phyloP scores from a whole-genome alignment of 495 filamentous ascomycete genomes.

The Hypoxylon rickii region DNA sequence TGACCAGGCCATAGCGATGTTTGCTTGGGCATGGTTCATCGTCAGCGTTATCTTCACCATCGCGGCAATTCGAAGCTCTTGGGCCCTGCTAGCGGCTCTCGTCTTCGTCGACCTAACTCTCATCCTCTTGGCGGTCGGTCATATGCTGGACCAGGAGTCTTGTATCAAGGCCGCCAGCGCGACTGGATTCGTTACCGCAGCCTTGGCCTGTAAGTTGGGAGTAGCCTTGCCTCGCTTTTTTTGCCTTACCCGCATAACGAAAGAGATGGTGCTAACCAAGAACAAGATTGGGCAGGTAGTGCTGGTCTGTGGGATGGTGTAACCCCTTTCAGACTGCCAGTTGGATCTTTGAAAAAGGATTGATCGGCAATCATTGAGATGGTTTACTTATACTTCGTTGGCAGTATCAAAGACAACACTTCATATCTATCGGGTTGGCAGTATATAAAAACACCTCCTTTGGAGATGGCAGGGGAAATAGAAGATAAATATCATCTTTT shows the following conservation, averaged over 20 bases:
- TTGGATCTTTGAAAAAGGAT: slow-evolving; percentile 1
- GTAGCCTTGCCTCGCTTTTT: neutral
- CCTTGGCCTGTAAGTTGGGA: slow-evolving; percentile 37
- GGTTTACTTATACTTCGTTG: too few relatives aligned
- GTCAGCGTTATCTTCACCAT: slow-evolving; percentile 46
- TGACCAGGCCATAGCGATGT: slow-evolving; percentile 42
- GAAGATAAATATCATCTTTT: too few relatives aligned
- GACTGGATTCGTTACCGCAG: slow-evolving; percentile 38
- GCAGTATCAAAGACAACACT: too few relatives aligned
- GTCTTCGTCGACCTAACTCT: slow-evolving; percentile 36
- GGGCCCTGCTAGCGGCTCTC: slow-evolving; percentile 37
- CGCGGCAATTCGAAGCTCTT: slow-evolving; percentile 39
- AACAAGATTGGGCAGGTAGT: neutral
- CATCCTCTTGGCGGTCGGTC: slow-evolving; percentile 38
- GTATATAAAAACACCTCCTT: too few relatives aligned
- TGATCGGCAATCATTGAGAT: neutral
- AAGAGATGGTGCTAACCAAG: neutral
- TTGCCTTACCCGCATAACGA: neutral
- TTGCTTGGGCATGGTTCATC: slow-evolving; percentile 47
- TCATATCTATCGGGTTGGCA: too few relatives aligned
- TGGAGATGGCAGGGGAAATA: too few relatives aligned
- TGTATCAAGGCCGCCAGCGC: slow-evolving; percentile 31
- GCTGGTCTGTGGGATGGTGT: neutral
- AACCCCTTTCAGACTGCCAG: neutral
- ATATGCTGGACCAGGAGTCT: slow-evolving; percentile 30